Base-by-base conservation (phyloP, 2,329 filamentous ascomycete genomes). In the Geosmithia flava region DNA sequence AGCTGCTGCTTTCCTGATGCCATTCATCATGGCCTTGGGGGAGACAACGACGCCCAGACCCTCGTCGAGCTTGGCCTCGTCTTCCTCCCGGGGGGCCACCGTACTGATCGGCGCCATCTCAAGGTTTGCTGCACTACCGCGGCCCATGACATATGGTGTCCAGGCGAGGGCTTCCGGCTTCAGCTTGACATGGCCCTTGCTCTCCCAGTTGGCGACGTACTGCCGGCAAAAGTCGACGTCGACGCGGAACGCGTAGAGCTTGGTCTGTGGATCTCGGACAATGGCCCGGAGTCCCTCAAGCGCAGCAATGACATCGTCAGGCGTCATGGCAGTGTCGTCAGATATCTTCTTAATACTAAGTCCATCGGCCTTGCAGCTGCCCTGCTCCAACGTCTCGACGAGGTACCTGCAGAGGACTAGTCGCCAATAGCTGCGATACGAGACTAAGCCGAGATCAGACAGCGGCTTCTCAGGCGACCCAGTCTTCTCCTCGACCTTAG, bases 131-230 rank as follows among this genome's bases (percentile, higher is more conserved):
- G 85, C 80, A 55, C 85, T 90, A 62, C 79, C 84, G 52, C 88
- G 81, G 23, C 93, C 91, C 89, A 96, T 97, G 42, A 97, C 82
- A 62, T 95, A 98, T 0, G 93, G 93, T 15, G 90, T 96, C 93
- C 93, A 98, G 11, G 90, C 84, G 23, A 98, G 74, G 17, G 81
- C 81, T 43, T 84, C 80, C 0, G 85, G 80, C 54, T 93, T 85
- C 37, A 98, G 77, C 56, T 81, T 85, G 20, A 95, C 86, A 55
- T 95, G 94, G 10, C 84, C 82, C 60, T 96, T 96, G 45, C 77
- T 75, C 59, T 95, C 87, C 79, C 91, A 95, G 54, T 91, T 93
- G 30, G 80, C 77, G 51, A 96, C 85, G 56, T 95, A 95, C 53
- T 91, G 81, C 50, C 80, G 80, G 64, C 91, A 96, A 60, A 91